These are phyloP conservation scores for Dothideomycetes sp. DNA, from an alignment of 2,329 filamentous ascomycete genomes.

Conservation along the genomic window DNA sequence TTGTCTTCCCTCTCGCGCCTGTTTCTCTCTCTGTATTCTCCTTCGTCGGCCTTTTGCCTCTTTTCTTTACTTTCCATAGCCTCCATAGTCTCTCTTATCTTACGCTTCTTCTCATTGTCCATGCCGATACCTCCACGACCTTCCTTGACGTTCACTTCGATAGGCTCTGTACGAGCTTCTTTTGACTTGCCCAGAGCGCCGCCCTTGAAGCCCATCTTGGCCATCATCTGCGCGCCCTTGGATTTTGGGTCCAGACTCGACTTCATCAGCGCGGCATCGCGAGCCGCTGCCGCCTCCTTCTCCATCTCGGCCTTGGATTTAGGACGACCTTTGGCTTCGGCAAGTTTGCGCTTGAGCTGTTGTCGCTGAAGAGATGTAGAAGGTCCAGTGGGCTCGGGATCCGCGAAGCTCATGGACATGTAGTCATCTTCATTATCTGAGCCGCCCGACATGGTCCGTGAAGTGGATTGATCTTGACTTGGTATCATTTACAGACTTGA, in stretches of 20 bases:
- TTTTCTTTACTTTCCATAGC: slow-evolving; percentile 43
- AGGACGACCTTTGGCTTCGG: slow-evolving; percentile 50
- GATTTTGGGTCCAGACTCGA: slow-evolving; percentile 62
- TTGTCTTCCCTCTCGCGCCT: slow-evolving; percentile 60
- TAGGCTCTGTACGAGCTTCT: slow-evolving; percentile 55
- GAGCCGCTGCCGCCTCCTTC: slow-evolving; percentile 60
- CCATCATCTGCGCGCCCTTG: slow-evolving; percentile 95
- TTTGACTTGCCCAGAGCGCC: slow-evolving; percentile 53
- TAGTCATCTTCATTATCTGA: slow-evolving; percentile 88
- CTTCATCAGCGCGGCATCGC: slow-evolving; percentile 58
- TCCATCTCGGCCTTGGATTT: slow-evolving; percentile 78
- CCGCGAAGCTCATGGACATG: slow-evolving; percentile 87
- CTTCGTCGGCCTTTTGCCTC: slow-evolving; percentile 53
- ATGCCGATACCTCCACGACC: slow-evolving; percentile 75
- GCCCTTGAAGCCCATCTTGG: slow-evolving; percentile 85
- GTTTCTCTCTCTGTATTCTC: slow-evolving; percentile 65
- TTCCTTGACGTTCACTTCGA: slow-evolving; percentile 67
- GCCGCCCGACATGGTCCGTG: too few species aligned
- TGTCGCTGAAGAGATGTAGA: slow-evolving; percentile 54
- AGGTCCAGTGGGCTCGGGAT: slow-evolving; percentile 43
- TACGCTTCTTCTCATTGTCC: slow-evolving; percentile 75
- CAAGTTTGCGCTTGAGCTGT: slow-evolving; percentile 45
- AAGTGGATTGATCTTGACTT: too few species aligned
- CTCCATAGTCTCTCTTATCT: slow-evolving; percentile 48
- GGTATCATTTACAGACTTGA: too few species aligned